Base-by-base conservation (phyloP, 1,139 yeast genomes). In the Candida sanyaensis region DNA sequence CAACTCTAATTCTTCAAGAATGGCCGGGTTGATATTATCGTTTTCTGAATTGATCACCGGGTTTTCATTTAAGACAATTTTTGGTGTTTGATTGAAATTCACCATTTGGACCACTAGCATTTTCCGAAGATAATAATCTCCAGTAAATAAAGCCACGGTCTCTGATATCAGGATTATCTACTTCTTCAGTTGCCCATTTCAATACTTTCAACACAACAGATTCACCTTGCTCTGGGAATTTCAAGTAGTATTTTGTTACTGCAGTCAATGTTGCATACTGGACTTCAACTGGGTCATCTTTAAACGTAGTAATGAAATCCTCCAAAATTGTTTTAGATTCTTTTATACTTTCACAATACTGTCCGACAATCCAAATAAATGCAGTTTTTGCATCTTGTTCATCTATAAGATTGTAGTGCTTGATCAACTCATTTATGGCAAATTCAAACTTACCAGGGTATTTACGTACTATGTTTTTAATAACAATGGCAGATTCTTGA, bases 71-170 rank as follows among this genome's bases (percentile, higher is more conserved):
- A 84, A 74, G 6, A 90, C 76, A 13, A 91, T 76, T 41, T 54
- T 80, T 79, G 2, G 86, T 69, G 46, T 68, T 49, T 63, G 73
- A 56, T 50, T 73, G 79, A 54, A 74, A 73, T 31, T 60, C 66
- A 4, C 61, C 64, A 44, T 56, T 46, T 3, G 57, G 43, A 4
- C 54, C 59, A 41, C 57, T 55, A 9, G 64, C 61, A 11, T 69
- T 63, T 40, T 73, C 73, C 0, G 83, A 63, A 0, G 95, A 81
- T 7, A 92, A 68, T 28, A 91, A 64, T 47, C 96, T 75, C 96
- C 96, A 88, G 64, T 92, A 92, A 68, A 90, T 83, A 60, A 74
- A 87, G 0, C 95, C 97, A 41, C 97, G 69, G 55, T 89, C 96
- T 53, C 97, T 77, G 12, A 91, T 69, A 65, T 92, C 98, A 0